phyloP scores from a whole-genome alignment of 2,329 filamentous ascomycete species.

The Neopestalotiopsis sp. region DNA sequence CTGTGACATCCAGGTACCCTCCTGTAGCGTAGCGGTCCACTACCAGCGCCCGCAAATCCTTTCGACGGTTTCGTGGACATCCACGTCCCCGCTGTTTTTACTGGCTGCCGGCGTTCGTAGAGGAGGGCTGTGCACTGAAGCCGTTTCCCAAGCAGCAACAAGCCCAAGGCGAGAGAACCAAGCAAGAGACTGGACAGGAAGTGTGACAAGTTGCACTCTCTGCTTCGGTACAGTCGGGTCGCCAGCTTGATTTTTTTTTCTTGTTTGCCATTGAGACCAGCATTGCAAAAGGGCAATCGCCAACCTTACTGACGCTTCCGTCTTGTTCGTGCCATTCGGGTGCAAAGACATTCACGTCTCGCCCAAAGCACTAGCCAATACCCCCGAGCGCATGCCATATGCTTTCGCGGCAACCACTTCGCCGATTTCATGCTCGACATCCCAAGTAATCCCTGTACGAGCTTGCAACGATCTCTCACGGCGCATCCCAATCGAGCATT shows the following conservation, averaged over 20 bases:
- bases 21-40: slow-evolving; percentile 3
- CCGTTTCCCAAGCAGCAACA: slow-evolving; percentile 13
- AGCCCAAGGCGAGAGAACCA: slow-evolving; percentile 1
- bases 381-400: background rate
- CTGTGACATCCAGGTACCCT: background rate
- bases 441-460: slow-evolving; percentile 10
- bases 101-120: slow-evolving; percentile 10
- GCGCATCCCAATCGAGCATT: background rate
- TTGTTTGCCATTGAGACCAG: background rate
- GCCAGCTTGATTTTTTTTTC: background rate
- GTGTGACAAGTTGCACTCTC: slow-evolving; percentile 2
- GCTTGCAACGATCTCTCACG: background rate
- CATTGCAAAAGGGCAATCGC: background rate
- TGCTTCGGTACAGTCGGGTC: background rate
- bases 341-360: background rate
- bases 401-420: background rate
- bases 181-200: background rate
- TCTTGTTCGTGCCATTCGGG: background rate
- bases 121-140: slow-evolving; percentile 15
- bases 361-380: background rate
- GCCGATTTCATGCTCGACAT: slow-evolving; percentile 6
- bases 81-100: slow-evolving; percentile 16
- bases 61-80: background rate
- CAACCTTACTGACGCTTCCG: background rate
- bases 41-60: background rate